A percentile compares a stretch with the other conserved stretches of the same genome.
Conservation (phyloP, 2,329 filamentous ascomycete genomes). For the Blastomyces silverae region DNA sequence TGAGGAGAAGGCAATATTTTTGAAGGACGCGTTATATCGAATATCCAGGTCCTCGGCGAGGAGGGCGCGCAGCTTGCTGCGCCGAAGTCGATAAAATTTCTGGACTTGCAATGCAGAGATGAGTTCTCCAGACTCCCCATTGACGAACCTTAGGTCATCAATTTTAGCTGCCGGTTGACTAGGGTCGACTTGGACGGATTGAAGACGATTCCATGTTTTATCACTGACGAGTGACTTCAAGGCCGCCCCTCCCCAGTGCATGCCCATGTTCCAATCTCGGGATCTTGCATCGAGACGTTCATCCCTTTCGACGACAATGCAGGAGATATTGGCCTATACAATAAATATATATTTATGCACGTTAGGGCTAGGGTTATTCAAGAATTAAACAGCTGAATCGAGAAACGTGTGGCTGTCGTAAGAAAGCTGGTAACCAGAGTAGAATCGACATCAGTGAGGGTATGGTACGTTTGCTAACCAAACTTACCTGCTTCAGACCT, state of each 20-base stretch:
- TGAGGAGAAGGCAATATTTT: conserved; percentile 14
- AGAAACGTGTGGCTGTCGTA: not conserved
- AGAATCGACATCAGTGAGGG: not conserved
- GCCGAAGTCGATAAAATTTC: conserved; percentile 23
- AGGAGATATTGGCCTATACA: conserved; percentile 20
- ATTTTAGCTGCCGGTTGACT: conserved; percentile 20
- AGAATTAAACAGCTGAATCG: not conserved
- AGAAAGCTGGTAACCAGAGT: not conserved
- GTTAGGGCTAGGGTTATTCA: not conserved
- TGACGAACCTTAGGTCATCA: conserved; percentile 22
- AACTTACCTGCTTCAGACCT: conserved; percentile 11
- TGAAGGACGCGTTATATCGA: conserved; percentile 6
- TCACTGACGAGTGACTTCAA: conserved; percentile 23
- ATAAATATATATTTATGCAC: not conserved
- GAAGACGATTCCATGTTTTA: conserved; percentile 22
- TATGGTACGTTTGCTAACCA: not conserved
- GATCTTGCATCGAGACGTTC: conserved; percentile 22
- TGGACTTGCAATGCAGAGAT: conserved; percentile 23
- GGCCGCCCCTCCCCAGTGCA: conserved; percentile 25
- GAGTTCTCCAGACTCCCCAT: conserved; percentile 24
- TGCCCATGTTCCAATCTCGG: conserved; percentile 29
- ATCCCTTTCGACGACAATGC: conserved; percentile 25
- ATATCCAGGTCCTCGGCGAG: conserved; percentile 23
- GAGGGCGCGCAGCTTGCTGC: conserved; percentile 24
- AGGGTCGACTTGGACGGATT: conserved; percentile 23